These are phyloP conservation scores for Tulasnella sp. DNA, from an alignment of 768 basidiomycete genomes.

Conservation along the genomic window DNA sequence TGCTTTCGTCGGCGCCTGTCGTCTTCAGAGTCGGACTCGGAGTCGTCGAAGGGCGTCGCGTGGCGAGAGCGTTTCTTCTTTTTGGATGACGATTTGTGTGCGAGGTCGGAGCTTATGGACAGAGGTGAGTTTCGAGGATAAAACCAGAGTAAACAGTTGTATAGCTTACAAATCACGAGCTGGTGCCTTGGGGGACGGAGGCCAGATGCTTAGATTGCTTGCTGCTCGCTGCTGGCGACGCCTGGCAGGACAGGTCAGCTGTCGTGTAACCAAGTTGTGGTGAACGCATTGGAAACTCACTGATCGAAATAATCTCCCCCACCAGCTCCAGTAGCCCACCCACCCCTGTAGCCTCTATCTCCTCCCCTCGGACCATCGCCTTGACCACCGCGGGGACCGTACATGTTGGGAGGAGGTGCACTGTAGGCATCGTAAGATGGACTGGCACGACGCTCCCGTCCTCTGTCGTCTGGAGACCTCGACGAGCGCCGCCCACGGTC, in stretches of 20 bases:
- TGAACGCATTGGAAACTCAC: constrained; percentile 29
- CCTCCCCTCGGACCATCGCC: constrained; percentile 24
- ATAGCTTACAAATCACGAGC: constrained; percentile 42
- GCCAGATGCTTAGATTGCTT: constrained; percentile 59
- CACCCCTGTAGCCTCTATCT: constrained; percentile 28
- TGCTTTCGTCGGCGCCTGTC: constrained; percentile 5
- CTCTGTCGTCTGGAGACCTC: neutral
- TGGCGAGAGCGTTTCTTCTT: constrained; percentile 28
- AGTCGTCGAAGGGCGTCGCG: neutral
- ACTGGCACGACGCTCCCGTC: constrained; percentile 25
- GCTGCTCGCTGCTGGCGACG: constrained; percentile 57
- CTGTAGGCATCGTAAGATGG: constrained; percentile 52
- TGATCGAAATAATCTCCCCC: constrained; percentile 52
- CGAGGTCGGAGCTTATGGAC: constrained; percentile 44
- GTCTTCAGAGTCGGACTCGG: constrained; percentile 7
- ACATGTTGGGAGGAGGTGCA: constrained; percentile 44
- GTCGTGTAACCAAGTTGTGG: neutral
- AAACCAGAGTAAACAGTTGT: neutral
- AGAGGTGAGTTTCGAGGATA: constrained; percentile 37
- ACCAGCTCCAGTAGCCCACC: constrained; percentile 18
- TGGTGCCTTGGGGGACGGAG: constrained; percentile 62
- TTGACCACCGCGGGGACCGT: constrained; percentile 30
- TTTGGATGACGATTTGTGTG: constrained; percentile 34
- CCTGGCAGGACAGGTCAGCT: constrained; percentile 29
- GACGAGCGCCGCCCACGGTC: neutral